A percentile compares a stretch with the other conserved stretches of the same genome.
These are phyloP conservation scores for Aspergillus tubingensis DNA, from an alignment of 2,329 filamentous ascomycete species.

Conservation along the genomic window DNA sequence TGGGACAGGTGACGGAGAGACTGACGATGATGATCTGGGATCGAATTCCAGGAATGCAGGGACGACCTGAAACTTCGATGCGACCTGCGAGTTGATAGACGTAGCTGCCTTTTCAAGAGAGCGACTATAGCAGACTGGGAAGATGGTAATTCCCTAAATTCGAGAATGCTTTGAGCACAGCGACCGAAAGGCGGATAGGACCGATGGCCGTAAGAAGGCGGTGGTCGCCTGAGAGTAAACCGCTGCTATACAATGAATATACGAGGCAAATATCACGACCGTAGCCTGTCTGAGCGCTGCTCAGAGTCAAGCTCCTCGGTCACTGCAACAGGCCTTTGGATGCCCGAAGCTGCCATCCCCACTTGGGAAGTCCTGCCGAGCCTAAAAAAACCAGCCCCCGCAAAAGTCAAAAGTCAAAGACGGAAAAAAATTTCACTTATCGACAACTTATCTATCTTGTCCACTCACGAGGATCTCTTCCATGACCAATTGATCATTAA, in stretches of 20 bases:
- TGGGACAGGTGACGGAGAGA: neutral
- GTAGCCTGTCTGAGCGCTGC: neutral
- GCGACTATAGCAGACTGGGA: neutral
- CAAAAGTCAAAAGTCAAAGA: conserved; percentile 23
- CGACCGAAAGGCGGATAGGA: neutral
- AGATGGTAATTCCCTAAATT: neutral
- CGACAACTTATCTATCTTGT: conserved; percentile 7
- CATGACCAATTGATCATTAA: conserved; percentile 6
- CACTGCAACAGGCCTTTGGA: neutral
- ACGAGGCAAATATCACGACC: neutral
- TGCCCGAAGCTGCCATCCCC: conserved; percentile 16
- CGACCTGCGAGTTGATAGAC: neutral
- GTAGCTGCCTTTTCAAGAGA: neutral
- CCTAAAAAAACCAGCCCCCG: conserved; percentile 20
- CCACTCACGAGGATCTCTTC: neutral
- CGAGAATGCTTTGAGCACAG: neutral
- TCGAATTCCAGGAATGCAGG: neutral
- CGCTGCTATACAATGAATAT: neutral
- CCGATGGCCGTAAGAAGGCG: neutral
- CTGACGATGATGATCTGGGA: neutral
- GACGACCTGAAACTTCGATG: neutral
- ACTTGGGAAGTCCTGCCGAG: conserved; percentile 36
- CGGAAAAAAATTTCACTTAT: conserved; percentile 20
- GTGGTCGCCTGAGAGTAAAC: neutral
- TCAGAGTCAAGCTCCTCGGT: too few relatives aligned